phyloP scores from a whole-genome alignment of 2,329 filamentous ascomycete genomes.

The Tolypocladium guangdongense region DNA sequence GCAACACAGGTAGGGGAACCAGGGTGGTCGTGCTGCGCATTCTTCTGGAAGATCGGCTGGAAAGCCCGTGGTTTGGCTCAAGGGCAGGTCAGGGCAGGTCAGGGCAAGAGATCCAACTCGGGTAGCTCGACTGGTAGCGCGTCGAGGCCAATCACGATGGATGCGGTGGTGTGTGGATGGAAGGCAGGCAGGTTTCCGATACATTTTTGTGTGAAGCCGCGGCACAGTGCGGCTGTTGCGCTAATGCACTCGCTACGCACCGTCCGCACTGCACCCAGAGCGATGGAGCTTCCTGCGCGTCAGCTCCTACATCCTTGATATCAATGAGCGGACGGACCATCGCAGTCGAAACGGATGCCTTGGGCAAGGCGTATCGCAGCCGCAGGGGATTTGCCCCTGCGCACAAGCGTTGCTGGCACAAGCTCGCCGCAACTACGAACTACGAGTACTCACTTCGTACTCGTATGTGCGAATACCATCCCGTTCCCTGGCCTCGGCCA shows the following conservation, averaged over 20 bases:
- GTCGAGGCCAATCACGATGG: neutral
- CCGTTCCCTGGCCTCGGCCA: neutral
- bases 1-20: neutral
- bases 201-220: neutral
- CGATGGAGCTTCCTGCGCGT: neutral
- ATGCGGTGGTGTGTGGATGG: neutral
- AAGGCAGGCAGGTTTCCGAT: neutral
- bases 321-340: neutral
- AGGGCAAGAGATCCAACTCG: neutral
- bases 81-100: neutral
- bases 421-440: neutral
- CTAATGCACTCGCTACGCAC: neutral
- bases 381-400: neutral
- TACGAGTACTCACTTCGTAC: too few relatives aligned
- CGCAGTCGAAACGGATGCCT: neutral
- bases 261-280: neutral
- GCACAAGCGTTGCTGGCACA: neutral
- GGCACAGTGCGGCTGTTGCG: neutral
- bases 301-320: too few relatives aligned
- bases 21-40: neutral
- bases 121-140: neutral
- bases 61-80: neutral
- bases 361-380: neutral
- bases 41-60: slow-evolving; percentile 9
- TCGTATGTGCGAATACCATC: too few relatives aligned